These are phyloP conservation scores for Pseudonectria buxi DNA, from an alignment of 2,329 filamentous ascomycete species.

Conservation along the genomic window DNA sequence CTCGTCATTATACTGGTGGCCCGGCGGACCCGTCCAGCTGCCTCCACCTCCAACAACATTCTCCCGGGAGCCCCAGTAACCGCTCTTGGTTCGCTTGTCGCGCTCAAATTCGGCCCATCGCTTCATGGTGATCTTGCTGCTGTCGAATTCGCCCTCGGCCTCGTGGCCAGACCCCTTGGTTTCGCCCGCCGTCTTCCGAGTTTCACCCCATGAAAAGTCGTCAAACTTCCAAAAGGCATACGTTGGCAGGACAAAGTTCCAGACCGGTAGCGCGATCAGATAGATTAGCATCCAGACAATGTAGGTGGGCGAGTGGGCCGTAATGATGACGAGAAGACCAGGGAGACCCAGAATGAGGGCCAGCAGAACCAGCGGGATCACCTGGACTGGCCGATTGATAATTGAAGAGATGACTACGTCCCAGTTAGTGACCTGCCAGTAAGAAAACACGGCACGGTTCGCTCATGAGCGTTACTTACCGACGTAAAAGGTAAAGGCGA, in stretches of 20 bases:
- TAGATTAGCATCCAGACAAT: conserved; percentile 98
- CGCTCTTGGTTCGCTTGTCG: conserved; percentile 44
- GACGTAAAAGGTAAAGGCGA: conserved; percentile 94
- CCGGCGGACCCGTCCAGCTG: conserved; percentile 37
- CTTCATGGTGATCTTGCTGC: conserved; percentile 99
- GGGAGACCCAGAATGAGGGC: conserved; percentile 90
- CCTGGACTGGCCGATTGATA: conserved; percentile 65
- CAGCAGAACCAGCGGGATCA: conserved; percentile 85
- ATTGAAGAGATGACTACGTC: conserved; percentile 74
- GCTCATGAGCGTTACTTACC: conserved; percentile 49
- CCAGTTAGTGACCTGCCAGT: conserved; percentile 4
- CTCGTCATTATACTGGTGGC: conserved; percentile 46
- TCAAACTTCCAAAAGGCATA: conserved; percentile 99
- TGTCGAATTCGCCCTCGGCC: conserved; percentile 93
- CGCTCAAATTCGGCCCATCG: conserved; percentile 94
- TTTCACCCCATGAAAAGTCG: conserved; percentile 99
- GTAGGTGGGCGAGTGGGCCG: conserved; percentile 87
- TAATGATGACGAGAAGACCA: conserved; percentile 83
- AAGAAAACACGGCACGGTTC: neutral
- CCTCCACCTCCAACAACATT: conserved; percentile 38
- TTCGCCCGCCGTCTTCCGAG: conserved; percentile 87
- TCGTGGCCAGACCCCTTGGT: conserved; percentile 81
- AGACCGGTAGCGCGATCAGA: conserved; percentile 83
- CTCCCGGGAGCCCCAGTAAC: conserved; percentile 48
- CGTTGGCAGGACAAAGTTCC: conserved; percentile 91